phyloP scores from a whole-genome alignment of 768 basidiomycete genomes.

The Hirschioporus abietinus region DNA sequence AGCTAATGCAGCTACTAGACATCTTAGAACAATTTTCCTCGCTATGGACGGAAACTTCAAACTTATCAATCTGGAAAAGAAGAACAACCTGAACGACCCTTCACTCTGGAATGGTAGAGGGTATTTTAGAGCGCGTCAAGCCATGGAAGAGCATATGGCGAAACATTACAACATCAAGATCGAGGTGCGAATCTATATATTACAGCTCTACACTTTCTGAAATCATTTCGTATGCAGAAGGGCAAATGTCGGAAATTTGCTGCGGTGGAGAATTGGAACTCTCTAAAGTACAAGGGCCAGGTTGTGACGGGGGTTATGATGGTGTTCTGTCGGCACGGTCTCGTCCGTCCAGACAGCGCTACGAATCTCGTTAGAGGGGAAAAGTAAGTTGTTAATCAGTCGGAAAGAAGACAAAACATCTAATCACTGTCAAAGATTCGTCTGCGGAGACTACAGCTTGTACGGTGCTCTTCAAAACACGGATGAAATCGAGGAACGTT shows the following conservation, averaged over 20 bases:
- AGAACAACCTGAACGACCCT: background rate
- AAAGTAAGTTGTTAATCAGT: no score
- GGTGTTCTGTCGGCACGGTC: slow-evolving; percentile 2
- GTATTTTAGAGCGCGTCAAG: background rate
- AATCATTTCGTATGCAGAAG: background rate
- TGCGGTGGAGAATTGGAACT: background rate
- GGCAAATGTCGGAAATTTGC: background rate
- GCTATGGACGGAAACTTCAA: slow-evolving; percentile 3
- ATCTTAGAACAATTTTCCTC: background rate
- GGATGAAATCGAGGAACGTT: background rate
- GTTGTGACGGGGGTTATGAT: background rate
- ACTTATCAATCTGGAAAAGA: background rate
- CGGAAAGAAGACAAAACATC: no score
- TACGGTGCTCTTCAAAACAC: background rate
- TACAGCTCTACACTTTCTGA: background rate
- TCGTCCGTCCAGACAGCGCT: background rate
- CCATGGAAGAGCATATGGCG: background rate
- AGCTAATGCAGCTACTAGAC: background rate
- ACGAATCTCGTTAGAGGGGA: background rate
- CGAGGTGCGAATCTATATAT: background rate
- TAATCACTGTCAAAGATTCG: background rate
- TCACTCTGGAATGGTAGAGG: background rate
- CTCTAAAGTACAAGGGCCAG: background rate
- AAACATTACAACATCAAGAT: background rate
- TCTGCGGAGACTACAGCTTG: background rate